These are phyloP conservation scores for Psilocybe cyanescens DNA, from an alignment of 768 basidiomycete genomes.

Conservation along the genomic window DNA sequence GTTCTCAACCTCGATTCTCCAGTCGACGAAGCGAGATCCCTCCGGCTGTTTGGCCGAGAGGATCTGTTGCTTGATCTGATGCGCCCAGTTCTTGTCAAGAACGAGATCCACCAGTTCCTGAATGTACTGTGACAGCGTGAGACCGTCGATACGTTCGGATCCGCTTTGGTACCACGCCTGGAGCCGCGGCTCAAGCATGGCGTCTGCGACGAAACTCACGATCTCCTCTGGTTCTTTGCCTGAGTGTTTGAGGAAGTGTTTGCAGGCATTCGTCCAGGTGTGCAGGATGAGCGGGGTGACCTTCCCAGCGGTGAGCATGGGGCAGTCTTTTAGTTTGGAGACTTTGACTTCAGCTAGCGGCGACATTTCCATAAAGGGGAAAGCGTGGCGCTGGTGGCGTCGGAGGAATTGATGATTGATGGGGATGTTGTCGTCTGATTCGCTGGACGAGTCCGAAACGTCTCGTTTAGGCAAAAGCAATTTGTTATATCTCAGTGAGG, in stretches of 20 bases:
- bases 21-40: too few species aligned
- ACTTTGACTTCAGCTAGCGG: not conserved
- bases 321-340: not conserved
- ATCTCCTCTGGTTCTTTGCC: too few species aligned
- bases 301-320: not conserved
- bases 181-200: not conserved
- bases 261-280: not conserved
- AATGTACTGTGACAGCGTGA: not conserved
- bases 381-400: too few species aligned
- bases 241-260: not conserved
- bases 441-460: too few species aligned
- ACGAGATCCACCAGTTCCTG: not conserved
- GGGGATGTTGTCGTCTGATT: too few species aligned
- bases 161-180: not conserved
- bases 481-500: too few species aligned
- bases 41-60: too few species aligned
- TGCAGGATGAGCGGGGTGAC: not conserved
- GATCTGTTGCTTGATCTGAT: too few species aligned
- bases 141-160: not conserved
- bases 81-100: too few species aligned
- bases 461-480: too few species aligned
- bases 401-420: too few species aligned
- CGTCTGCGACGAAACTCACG: not conserved
- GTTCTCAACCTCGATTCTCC: slow-evolving; percentile 10
- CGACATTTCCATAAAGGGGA: not conserved